phyloP scores from a whole-genome alignment of 805 yeast species.

The Ogataea parapolymorpha region DNA sequence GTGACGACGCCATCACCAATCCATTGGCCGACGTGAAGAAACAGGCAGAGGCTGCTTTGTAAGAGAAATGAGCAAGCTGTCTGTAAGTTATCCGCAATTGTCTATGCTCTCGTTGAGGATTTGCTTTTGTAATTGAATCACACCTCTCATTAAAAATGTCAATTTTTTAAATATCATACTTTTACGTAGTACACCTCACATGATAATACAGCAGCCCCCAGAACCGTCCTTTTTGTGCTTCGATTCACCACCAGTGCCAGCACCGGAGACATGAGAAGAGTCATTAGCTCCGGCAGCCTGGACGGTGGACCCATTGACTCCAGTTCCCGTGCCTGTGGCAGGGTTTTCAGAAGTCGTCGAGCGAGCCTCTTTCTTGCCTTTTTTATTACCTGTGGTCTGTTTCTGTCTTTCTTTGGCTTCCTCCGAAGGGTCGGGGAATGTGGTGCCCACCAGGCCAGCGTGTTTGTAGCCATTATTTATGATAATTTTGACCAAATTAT shows the following conservation, averaged over 20 bases:
- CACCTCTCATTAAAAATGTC: not conserved
- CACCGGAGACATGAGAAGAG: conserved; percentile 10
- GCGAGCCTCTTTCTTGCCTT: conserved; percentile 13
- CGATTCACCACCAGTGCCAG: conserved; percentile 14
- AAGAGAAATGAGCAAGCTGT: not conserved
- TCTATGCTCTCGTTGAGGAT: too few relatives aligned
- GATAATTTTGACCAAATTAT: conserved; percentile 34
- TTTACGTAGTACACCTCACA: conserved; percentile 17
- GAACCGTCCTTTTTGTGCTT: conserved; percentile 12
- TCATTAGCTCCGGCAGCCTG: conserved; percentile 1
- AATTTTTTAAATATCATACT: not conserved
- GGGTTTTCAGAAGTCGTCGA: conserved; percentile 3
- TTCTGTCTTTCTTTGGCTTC: conserved; percentile 20
- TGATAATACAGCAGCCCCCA: conserved; percentile 35
- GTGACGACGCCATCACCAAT: conserved; percentile 9
- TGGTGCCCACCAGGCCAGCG: conserved; percentile 28
- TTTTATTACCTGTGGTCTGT: conserved; percentile 6
- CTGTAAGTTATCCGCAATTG: too few relatives aligned
- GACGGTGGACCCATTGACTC: conserved; percentile 1
- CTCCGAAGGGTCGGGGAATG: conserved; percentile 26
- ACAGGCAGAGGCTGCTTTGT: conserved; percentile 13
- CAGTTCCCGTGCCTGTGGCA: conserved; percentile 4
- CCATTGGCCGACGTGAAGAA: conserved; percentile 8
- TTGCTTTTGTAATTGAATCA: too few relatives aligned
- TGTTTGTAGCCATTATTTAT: conserved; percentile 23